Base-by-base conservation (phyloP, 495 filamentous ascomycete genomes). In the Lepraria neglecta region DNA sequence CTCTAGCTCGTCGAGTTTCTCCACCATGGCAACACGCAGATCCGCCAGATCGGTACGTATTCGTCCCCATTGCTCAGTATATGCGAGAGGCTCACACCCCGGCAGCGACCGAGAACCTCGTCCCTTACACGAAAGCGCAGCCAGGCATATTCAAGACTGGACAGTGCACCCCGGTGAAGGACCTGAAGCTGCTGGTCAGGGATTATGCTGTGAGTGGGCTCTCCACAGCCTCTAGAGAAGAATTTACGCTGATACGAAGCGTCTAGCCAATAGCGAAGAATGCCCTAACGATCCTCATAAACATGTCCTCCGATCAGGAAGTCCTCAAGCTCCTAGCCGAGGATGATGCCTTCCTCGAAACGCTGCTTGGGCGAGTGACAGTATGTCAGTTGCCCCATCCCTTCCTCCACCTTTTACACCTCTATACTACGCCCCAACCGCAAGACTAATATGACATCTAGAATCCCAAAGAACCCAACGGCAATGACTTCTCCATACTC, bases 281-380 rank as follows among this genome's bases (percentile, higher is more conserved):
- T 80, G 92, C 87, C n/a, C 73, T 97, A 61, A 94, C 84, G 11
- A 96, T 97, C 55, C 80, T 98, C 46, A 85, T 97, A 71, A 98
- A 98, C 72, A 80, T 98, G 43, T 90, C 91, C 14, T 80, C 81
- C 24, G 91, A 96, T 65, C 73, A 71, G 6, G 88, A 89, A 47
- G 78, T 97, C 17, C 74, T 95, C 43, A 78, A 84, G 65, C 73
- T 73, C 60, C 80, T 97, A 27, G 87, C 84, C 1, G 82, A 81
- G 19, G 94, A 97, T 71, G 87, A 96, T 64, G 80, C 76, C 28
- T 96, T 97, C 67, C 65, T 97, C 11, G 88, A 89, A 63, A 80
- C 82, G 2, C 68, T 96, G 38, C 73, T 97, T 15, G 67, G 64
- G 40, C 84, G 88, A 67, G 72, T 96, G 56, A 89, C 86, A 56